Base-by-base conservation (phyloP, 2,329 filamentous ascomycete species). In the Nigrospora osmanthi region DNA sequence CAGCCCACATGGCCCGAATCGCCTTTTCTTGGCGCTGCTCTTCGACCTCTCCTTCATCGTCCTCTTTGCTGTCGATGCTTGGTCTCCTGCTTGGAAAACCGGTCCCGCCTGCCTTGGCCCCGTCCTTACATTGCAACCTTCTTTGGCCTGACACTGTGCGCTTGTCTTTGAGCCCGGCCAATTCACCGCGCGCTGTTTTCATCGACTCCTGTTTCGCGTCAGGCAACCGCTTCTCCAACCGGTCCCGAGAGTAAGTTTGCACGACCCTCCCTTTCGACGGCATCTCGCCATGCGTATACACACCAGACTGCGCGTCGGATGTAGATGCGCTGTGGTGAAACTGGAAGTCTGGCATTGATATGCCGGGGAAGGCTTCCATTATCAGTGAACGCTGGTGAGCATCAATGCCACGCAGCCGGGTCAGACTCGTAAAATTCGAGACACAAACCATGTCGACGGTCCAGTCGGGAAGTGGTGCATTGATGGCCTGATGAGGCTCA, bases 371-470 rank as follows among this genome's bases (percentile, higher is more conserved):
- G 10, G 70, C 66, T 17, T 68, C 64, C 3, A 52, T 52, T 11
- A 73, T 51, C 3, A 73, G 49, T 3, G 57, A 47, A 35, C 57
- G 59, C 15, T 61, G 67, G 12, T 60, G 56, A 16, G 50, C 55
- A 37, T 68, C 58, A 11, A 57, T 57, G 28, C 55, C 59, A 12
- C 46, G 53, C 6, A 71, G 45, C 3, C 52, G 55, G 28, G 53
- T 52, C 15, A 72, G 43, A 9, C 54, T 44, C 14, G 56, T 47
- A n/a, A 61, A 38, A 23, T 66, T 60, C 1, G 69, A 65, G 10
- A 72, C 50, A 42, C 64, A 52, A 9, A 77, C 58, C 72, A 76
- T 76, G 35, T 73, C 64, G 6, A 59, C 54, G 16, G 63, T 59
- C 72, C 73, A 77, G 49, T 75, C 65, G 33, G 65, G 47, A 13